A percentile compares a stretch with the other conserved stretches of the same genome.
These are phyloP conservation scores for Malania oleifera DNA, from an alignment of 164 flowering plant genomes.

Conservation along the genomic window DNA sequence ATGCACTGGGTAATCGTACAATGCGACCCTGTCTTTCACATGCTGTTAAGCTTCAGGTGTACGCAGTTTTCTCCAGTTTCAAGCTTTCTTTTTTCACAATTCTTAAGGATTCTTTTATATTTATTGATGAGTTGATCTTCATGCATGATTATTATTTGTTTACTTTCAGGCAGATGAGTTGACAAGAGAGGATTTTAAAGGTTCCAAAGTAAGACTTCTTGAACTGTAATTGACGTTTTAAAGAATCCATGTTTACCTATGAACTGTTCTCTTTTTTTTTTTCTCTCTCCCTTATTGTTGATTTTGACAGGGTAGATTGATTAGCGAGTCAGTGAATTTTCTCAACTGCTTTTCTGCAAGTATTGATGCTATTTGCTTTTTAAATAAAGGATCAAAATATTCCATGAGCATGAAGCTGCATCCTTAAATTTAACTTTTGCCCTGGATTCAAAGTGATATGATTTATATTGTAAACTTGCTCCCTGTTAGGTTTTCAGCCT, in stretches of 20 bases:
- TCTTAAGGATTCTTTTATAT: not conserved
- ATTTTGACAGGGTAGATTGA: not conserved
- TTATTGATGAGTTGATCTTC: too few species aligned
- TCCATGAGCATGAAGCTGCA: not conserved
- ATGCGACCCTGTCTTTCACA: conserved; percentile 87
- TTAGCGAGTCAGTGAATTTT: not conserved
- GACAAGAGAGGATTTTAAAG: conserved; percentile 62
- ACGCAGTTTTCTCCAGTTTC: conserved; percentile 1
- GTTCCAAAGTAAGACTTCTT: conserved; percentile 58
- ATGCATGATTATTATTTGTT: too few species aligned
- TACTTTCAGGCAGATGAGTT: conserved; percentile 64
- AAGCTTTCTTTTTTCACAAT: not conserved
- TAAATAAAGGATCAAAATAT: too few species aligned
- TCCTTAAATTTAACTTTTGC: not conserved
- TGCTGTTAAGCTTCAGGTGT: conserved; percentile 87
- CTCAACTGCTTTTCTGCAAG: not conserved
- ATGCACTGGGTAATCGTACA: conserved; percentile 83
- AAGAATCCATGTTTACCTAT: not conserved
- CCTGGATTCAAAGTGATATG: not conserved
- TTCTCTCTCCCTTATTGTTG: not conserved
- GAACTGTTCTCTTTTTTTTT: not conserved
- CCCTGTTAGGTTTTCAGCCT: not conserved
- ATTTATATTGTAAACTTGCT: not conserved
- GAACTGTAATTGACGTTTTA: not conserved
- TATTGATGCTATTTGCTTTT: not conserved